phyloP scores from a whole-genome alignment of 345 rosid genomes.

The Excoecaria cochinchinensis region DNA sequence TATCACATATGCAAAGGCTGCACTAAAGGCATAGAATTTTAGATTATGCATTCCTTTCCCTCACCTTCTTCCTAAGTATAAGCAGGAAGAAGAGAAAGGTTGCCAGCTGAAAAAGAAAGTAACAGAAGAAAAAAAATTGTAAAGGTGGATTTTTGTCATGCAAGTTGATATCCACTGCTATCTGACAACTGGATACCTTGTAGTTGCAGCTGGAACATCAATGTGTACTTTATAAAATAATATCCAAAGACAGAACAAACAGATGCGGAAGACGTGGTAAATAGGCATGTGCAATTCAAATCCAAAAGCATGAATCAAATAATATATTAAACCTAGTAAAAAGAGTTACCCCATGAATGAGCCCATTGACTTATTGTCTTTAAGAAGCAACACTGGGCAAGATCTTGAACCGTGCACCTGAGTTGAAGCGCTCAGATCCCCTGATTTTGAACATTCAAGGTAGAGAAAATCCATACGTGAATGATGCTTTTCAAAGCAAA shows the following conservation, averaged over 20 bases:
- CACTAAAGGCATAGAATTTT: background rate
- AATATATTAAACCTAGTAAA: conserved; percentile 9
- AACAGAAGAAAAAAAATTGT: background rate
- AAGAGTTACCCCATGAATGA: conserved; percentile 51
- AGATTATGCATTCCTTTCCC: background rate
- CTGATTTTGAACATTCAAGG: conserved; percentile 44
- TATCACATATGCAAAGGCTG: background rate
- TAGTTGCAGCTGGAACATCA: background rate
- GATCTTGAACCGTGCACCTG: conserved; percentile 51
- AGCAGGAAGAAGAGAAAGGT: background rate
- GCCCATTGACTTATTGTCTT: conserved; percentile 41
- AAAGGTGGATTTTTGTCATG: background rate
- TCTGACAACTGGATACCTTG: background rate
- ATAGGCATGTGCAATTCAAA: background rate
- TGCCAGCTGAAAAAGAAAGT: background rate
- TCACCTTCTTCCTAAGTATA: background rate
- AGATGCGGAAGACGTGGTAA: background rate
- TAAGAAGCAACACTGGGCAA: conserved; percentile 70
- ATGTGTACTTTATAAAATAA: background rate
- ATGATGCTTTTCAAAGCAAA: conserved; percentile 64
- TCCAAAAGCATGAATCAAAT: background rate
- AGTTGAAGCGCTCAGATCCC: conserved; percentile 27
- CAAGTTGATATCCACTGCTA: background rate
- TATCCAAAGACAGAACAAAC: background rate
- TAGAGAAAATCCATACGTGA: conserved; percentile 48